Percentiles rank a stretch among this genome's conserved stretches.
These are phyloP conservation scores for Crassisporium funariophilum DNA, from an alignment of 768 basidiomycete genomes.

Conservation along the genomic window DNA sequence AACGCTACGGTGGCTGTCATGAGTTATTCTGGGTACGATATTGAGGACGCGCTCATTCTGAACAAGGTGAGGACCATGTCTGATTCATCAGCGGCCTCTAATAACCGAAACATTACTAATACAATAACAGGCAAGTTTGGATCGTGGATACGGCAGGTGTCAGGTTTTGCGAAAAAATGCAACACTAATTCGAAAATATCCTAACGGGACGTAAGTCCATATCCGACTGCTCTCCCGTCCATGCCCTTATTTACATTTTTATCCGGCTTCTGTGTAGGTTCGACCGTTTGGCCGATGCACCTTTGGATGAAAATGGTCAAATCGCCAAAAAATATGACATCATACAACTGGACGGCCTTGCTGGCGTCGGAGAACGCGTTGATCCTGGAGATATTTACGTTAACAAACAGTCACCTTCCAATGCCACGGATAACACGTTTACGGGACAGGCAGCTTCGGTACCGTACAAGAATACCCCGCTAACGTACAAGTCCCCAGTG, in stretches of 20 bases:
- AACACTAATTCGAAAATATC: constrained; percentile 92
- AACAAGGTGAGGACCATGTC: constrained; percentile 65
- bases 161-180: constrained; percentile 96
- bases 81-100: not conserved
- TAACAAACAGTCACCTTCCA: constrained; percentile 95
- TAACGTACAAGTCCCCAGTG: constrained; percentile 93
- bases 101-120: not conserved
- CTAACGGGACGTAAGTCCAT: constrained; percentile 88
- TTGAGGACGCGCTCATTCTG: constrained; percentile 96
- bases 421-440: constrained; percentile 90
- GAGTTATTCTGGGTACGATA: constrained; percentile 99
- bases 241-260: constrained; percentile 1
- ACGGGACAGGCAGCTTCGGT: constrained; percentile 81
- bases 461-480: constrained; percentile 89
- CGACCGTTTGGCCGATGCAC: constrained; percentile 94
- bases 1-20: constrained; percentile 99
- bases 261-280: constrained; percentile 49
- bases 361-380: constrained; percentile 92
- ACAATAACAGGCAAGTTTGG: constrained; percentile 76
- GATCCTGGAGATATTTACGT: constrained; percentile 93
- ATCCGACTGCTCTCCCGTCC: not conserved
- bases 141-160: constrained; percentile 96
- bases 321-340: constrained; percentile 86
- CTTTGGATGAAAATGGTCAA: constrained; percentile 79
- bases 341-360: constrained; percentile 90